phyloP scores from a whole-genome alignment of 164 flowering plant species.

The Cinnamomum micranthum region DNA sequence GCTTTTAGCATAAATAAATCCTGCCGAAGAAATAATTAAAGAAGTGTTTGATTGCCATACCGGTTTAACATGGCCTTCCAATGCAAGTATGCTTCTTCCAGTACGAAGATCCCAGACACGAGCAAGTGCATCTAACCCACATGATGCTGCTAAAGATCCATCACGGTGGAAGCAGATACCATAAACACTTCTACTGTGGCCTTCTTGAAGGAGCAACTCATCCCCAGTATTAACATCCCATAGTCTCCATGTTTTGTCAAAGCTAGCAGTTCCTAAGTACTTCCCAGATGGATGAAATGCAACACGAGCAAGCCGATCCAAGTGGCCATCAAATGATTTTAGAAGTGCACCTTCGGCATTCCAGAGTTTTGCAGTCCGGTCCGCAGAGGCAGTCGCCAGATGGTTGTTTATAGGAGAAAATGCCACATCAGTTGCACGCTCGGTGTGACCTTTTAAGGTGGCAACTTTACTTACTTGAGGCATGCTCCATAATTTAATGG shows the following conservation, averaged over 20 bases:
- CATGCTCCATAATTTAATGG: slow-evolving; percentile 83
- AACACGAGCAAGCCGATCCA: slow-evolving; percentile 88
- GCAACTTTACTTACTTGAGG: slow-evolving; percentile 60
- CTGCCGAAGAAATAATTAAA: no score
- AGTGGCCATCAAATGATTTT: slow-evolving; percentile 77
- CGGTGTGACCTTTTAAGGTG: slow-evolving; percentile 82
- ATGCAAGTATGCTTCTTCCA: slow-evolving; percentile 84
- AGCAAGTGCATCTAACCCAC: slow-evolving; percentile 90
- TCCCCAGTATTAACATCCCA: slow-evolving; percentile 82
- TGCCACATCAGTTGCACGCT: slow-evolving; percentile 86
- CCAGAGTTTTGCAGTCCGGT: slow-evolving; percentile 91
- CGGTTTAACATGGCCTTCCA: slow-evolving; percentile 97
- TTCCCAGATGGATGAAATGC: slow-evolving; percentile 97
- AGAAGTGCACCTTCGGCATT: slow-evolving; percentile 64
- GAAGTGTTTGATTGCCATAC: slow-evolving; percentile 26
- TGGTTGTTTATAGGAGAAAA: slow-evolving; percentile 71
- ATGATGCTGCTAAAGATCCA: slow-evolving; percentile 92
- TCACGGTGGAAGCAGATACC: slow-evolving; percentile 83
- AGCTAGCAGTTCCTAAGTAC: slow-evolving; percentile 89
- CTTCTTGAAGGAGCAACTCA: slow-evolving; percentile 98
- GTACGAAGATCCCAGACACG: slow-evolving; percentile 99
- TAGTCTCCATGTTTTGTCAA: slow-evolving; percentile 97
- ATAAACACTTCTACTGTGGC: slow-evolving; percentile 91
- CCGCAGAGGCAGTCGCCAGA: slow-evolving; percentile 95
- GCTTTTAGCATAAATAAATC: no score